Percentiles rank a stretch among this genome's conserved stretches.
These are phyloP conservation scores for Penicillium verhagenii DNA, from an alignment of 495 filamentous ascomycete species.

Conservation along the genomic window DNA sequence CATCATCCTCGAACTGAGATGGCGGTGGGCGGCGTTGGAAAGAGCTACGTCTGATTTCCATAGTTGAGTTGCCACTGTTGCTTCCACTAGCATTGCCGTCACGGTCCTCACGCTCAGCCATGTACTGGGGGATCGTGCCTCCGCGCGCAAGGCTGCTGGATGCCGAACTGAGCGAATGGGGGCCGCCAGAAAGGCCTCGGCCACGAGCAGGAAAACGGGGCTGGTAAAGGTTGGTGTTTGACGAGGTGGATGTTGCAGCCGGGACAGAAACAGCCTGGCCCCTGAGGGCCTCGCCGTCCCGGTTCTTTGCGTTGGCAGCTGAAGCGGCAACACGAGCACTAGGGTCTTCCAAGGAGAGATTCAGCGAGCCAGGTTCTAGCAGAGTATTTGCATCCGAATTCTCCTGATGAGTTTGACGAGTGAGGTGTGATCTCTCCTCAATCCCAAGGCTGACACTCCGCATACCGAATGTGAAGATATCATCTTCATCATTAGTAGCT, in stretches of 20 bases:
- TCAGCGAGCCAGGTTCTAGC: neutral
- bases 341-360: constrained; percentile 10
- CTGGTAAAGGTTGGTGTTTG: constrained; percentile 38
- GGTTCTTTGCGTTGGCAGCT: constrained; percentile 42
- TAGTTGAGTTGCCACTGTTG: constrained; percentile 43
- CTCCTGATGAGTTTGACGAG: constrained; percentile 47
- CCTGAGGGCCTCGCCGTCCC: constrained; percentile 40
- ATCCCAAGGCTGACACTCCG: constrained; percentile 75
- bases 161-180: constrained; percentile 43
- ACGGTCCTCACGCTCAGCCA: constrained; percentile 41
- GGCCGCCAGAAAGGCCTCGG: constrained; percentile 41
- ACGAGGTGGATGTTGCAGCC: constrained; percentile 35
- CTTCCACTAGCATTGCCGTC: constrained; percentile 55
- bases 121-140: constrained; percentile 31
- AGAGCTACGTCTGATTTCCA: constrained; percentile 37
- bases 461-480: constrained; percentile 61
- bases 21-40: constrained; percentile 35
- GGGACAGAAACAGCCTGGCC: constrained; percentile 32
- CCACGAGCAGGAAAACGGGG: constrained; percentile 42
- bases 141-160: constrained; percentile 46
- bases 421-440: constrained; percentile 61
- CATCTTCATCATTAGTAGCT: constrained; percentile 55
- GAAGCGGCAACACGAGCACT: constrained; percentile 26
- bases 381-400: constrained; percentile 13
- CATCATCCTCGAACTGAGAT: constrained; percentile 62